phyloP scores from a whole-genome alignment of 2,329 filamentous ascomycete species.

The Penicillium sp. region DNA sequence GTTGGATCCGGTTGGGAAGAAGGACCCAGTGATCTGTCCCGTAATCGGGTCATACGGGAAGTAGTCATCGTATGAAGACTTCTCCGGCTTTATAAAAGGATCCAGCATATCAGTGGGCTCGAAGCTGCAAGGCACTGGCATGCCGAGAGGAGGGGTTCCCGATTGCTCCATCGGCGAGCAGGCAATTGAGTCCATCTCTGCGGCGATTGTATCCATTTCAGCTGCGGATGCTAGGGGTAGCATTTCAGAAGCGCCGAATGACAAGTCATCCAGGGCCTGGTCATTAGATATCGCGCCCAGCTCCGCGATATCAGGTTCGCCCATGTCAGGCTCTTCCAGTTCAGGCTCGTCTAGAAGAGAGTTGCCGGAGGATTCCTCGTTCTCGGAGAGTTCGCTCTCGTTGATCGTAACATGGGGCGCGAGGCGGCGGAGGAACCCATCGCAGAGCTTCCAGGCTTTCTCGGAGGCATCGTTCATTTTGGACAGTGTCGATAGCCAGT shows the following conservation, averaged over 20 bases:
- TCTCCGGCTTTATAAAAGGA: constrained; percentile 31
- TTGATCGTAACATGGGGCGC: constrained; percentile 32
- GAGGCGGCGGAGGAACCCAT: constrained; percentile 35
- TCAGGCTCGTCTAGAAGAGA: constrained; percentile 19
- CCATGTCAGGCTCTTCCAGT: constrained; percentile 13
- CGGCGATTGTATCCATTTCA: constrained; percentile 15
- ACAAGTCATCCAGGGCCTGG: constrained; percentile 12
- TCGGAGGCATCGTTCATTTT: constrained; percentile 30
- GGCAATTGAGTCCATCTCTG: constrained; percentile 22
- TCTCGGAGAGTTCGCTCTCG: constrained; percentile 31
- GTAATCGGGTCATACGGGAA: constrained; percentile 37
- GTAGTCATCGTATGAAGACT: constrained; percentile 29
- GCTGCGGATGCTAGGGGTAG: constrained; percentile 7
- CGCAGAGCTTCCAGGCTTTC: constrained; percentile 37
- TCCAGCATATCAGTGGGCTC: constrained; percentile 28
- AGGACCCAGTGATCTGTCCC: constrained; percentile 38
- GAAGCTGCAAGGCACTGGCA: constrained; percentile 17
- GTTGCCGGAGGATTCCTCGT: constrained; percentile 18
- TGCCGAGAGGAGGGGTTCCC: constrained; percentile 16
- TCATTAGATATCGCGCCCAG: constrained; percentile 7
- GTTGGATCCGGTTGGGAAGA: constrained; percentile 32
- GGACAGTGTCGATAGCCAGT: constrained; percentile 36
- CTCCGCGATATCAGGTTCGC: constrained; percentile 18
- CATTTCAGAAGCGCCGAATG: constrained; percentile 19
- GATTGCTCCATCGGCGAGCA: constrained; percentile 29